phyloP scores from a whole-genome alignment of 2,329 filamentous ascomycete species.

The Endoconidiophora polonica region DNA sequence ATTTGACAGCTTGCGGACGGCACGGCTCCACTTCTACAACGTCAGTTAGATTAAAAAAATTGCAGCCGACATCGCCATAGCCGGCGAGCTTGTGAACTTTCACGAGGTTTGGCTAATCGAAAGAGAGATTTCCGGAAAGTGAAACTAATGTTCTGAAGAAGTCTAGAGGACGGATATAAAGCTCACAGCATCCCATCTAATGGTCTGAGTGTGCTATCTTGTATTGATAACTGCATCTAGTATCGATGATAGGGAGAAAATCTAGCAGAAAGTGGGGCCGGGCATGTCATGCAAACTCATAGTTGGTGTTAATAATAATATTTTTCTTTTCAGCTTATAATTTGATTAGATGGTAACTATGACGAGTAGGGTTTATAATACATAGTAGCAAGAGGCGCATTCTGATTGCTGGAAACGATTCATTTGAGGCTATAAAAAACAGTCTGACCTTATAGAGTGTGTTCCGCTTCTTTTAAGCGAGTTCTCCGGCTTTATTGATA shows the following conservation, averaged over 20 bases:
- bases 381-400: no score
- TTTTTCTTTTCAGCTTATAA: not conserved
- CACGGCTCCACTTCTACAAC: not conserved
- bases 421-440: no score
- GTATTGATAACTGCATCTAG: no score
- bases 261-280: not conserved
- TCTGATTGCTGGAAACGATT: no score
- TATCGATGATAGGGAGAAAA: not conserved
- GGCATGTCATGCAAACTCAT: not conserved
- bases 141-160: no score
- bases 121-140: no score
- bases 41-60: not conserved
- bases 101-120: not conserved
- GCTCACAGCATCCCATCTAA: no score
- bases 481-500: not conserved
- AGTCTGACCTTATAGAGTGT: no score
- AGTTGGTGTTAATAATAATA: not conserved
- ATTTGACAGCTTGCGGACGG: slow-evolving; percentile 10
- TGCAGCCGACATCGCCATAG: slow-evolving; percentile 3
- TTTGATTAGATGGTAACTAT: no score
- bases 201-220: no score
- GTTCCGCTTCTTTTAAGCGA: not conserved
- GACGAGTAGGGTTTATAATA: no score
- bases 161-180: no score
- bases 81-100: not conserved